Base-by-base conservation (phyloP, 306 rosid genomes). In the Psophocarpus tetragonolobus region DNA sequence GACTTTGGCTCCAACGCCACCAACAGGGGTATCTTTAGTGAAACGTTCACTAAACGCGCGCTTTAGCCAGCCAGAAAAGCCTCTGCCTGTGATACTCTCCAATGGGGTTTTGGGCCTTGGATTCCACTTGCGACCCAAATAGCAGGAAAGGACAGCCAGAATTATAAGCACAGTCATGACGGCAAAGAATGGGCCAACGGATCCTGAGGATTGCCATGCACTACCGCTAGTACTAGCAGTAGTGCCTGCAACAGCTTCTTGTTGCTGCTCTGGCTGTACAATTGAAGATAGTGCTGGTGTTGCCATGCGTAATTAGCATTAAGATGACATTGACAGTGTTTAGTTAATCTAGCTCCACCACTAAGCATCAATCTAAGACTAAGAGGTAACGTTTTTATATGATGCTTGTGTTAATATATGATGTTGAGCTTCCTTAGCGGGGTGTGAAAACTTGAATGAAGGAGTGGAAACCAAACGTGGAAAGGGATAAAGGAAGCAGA, bases 101-200 rank as follows among this genome's bases (percentile, higher is more conserved):
- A 83, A 35, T 0, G 96, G 90, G 5, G 88, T 81, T 8, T 24
- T 78, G 1, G 84, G 74, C 65, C 63, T 79, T 51, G 67, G 66
- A 20, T 79, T 85, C 75, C 87, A 81, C 57, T 30, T 80, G 23
- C 86, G 73, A 4, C 91, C 87, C 77, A 90, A 41, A 44, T 83
- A 44, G 83, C 97, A 92, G 5, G 92, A 92, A 3, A 90, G 77
- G 47, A 90, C 50, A 4, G 94, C 77, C 0, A 92, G 78, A 45
- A 89, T 15, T 0, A 85, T 61, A 12, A 92, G 75, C 76, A 92
- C 90, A 32, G 87, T 78, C 3, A 92, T 89, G 38, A 92, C 97
- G 1, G 79, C 96, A 8, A 92, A 84, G 57, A 92, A 90, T 11
- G 96, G 96, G 0, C 82, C 90, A n/a, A 92, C 53, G 13, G 96